Evolutionary conservation across 2,329 filamentous ascomycete species (phyloP).

Genomic region (Aspergillus alliaceus): DNA sequence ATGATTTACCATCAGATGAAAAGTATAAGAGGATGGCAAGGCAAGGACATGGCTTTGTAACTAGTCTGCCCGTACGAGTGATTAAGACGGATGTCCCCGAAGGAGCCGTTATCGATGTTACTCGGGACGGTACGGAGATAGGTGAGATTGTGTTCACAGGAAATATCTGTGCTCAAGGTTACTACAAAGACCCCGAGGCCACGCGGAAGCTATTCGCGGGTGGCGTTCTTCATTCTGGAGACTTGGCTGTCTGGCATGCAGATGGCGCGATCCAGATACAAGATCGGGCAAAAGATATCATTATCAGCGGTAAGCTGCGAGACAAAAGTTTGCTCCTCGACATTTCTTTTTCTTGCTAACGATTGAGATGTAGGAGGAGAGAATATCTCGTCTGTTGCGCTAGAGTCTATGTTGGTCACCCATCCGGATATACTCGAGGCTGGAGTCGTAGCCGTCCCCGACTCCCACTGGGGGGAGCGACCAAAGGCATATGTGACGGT

Average conservation of each 20-base stretch:
- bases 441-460: conserved; percentile 82
- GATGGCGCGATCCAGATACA: conserved; percentile 90
- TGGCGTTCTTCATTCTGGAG: conserved; percentile 83
- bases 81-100: conserved; percentile 75
- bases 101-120: conserved; percentile 66
- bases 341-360: neutral
- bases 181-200: conserved; percentile 85
- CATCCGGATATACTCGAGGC: conserved; percentile 90
- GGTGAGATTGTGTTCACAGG: conserved; percentile 84
- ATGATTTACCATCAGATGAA: conserved; percentile 68
- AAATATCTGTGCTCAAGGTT: conserved; percentile 89
- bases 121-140: conserved; percentile 70
- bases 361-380: conserved; percentile 67
- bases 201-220: conserved; percentile 85
- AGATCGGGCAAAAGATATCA: conserved; percentile 95
- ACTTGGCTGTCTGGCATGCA: conserved; percentile 88
- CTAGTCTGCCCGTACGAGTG: conserved; percentile 75
- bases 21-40: conserved; percentile 89
- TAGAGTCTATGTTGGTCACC: conserved; percentile 84
- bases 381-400: conserved; percentile 91
- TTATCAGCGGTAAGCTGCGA: conserved; percentile 73
- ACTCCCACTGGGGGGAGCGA: conserved; percentile 93
- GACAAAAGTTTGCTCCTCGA: neutral
- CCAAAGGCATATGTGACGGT: conserved; percentile 91
- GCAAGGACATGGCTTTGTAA: conserved; percentile 89